Percentiles rank a stretch among this genome's conserved stretches.
Evolutionary conservation across 768 basidiomycete species (phyloP).

Genomic region (Zangia roseola): DNA sequence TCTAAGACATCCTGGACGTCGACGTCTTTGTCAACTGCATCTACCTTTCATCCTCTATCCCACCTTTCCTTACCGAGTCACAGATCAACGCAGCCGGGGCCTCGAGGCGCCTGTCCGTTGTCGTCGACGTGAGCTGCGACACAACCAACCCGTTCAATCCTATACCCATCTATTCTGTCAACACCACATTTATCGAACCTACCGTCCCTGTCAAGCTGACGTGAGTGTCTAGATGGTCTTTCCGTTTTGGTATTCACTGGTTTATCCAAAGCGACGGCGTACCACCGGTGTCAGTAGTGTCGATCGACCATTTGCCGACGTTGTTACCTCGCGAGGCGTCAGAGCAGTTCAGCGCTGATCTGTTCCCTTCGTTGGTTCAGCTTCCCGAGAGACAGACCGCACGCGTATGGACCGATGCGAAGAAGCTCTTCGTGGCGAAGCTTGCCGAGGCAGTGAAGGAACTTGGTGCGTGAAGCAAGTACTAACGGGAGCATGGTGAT

Average conservation of each 20-base stretch:
- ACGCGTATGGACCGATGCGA: conserved; percentile 86
- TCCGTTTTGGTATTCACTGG: conserved; percentile 2
- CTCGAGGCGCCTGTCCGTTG: conserved; percentile 65
- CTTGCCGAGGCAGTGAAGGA: conserved; percentile 47
- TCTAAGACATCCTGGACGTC: conserved; percentile 91
- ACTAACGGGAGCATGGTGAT: too few relatives aligned
- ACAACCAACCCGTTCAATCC: conserved; percentile 99
- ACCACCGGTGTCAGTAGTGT: conserved; percentile 79
- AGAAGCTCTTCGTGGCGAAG: conserved; percentile 76
- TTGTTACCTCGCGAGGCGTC: conserved; percentile 94
- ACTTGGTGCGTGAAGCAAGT: neutral
- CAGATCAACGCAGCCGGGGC: conserved; percentile 72
- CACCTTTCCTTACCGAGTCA: conserved; percentile 74
- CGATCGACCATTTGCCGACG: conserved; percentile 97
- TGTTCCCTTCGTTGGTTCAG: conserved; percentile 80
- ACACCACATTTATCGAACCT: conserved; percentile 91
- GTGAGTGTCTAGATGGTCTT: conserved; percentile 43
- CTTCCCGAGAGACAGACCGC: conserved; percentile 66
- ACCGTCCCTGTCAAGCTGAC: conserved; percentile 84
- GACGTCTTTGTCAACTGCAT: conserved; percentile 99
- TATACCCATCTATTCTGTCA: conserved; percentile 90
- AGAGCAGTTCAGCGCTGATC: conserved; percentile 89
- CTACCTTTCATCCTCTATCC: conserved; percentile 85
- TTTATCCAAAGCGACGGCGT: conserved; percentile 46
- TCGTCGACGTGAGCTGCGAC: conserved; percentile 98